Base-by-base conservation (phyloP, 768 basidiomycete species). In the Termitomyces sp. region DNA sequence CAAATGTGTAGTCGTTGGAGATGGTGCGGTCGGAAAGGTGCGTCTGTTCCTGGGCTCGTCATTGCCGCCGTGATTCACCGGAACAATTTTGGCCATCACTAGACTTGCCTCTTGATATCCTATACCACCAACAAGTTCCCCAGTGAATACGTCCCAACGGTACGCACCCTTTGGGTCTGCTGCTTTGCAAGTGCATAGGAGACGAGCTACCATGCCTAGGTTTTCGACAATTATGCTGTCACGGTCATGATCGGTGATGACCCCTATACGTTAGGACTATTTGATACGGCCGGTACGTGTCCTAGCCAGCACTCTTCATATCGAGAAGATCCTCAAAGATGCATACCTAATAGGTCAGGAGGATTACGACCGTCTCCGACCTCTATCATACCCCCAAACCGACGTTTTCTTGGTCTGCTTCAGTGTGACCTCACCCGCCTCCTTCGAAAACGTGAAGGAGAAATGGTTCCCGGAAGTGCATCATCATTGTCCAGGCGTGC, bases 241-340 rank as follows among this genome's bases (percentile, higher is more conserved):
- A 98, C 96, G n/a, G 97, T 99, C 61, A 98, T 99, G 97, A 98
- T 99, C 78, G 96, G 96, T 57, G 97, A 98, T 71, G 96, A 98
- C 77, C 96, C 97, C 57, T 98, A 98, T 76, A 98, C 97, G 66
- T 79, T 99, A 72, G 97, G 97, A 59, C 76, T 99, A 67, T 99
- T 98, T 76, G 97, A 99, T 83, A 99, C 97, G 62, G 97, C 97
- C 68, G 95, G 95, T 95, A 65, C 68, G 91, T 84, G 52, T 57
- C 20, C 6, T 39, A n/a, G 8, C 45, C 3, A 57, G 49, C 7
- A 44, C 38, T 51, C 63, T 53, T 65, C 51, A 55, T 55, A 55
- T 35, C 53, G 55, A 57, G 33, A 56, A 63, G 59, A 52, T 56
- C 51, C 52, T 49, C 36, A 57, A 55, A n/a, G 13, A 38, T 39